Base-by-base conservation (phyloP, 805 yeast genomes). In the Saturnispora sanitii region DNA sequence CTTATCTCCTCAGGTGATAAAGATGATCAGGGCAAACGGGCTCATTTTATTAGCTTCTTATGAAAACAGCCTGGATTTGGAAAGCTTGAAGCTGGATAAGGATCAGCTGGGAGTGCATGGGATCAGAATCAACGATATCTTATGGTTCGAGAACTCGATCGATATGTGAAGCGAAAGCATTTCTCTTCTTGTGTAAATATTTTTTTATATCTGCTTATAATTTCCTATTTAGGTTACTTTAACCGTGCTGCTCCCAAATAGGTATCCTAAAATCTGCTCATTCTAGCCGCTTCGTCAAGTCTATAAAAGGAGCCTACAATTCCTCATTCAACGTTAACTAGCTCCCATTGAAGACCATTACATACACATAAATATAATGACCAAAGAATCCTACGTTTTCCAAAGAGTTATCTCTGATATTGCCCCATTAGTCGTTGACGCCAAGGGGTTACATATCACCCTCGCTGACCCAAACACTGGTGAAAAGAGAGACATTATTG, bases 11-110 rank as follows among this genome's bases (percentile, higher is more conserved):
- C 78, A 80, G 39, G 61, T 88, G 31, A 73, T 82, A 6, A 82
- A 81, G 28, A 71, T 82, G 22, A 80, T 90, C 13, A 68, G 94
- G 44, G 77, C 82, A 2, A 70, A 81, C 41, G 97, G 97, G 0
- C 67, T 90, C 48, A 77, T 90, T 38, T 64, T 90, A 35, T 90
- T 88, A n/a, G 90, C 59, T 5, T 46, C 54, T 28, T 50, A 49
- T 35, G 58, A 56, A 33, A 47, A 48, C 31, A 44, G 40, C 27
- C 33, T 25, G n/a, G 35, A 40, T 23, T 43, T 42, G 1, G 40
- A 42, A 4, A 33, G 42, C 23, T 35, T 44, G 13, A 42, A 43
- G 47, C 57, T 4, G 54, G 66, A 49, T 56, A 68, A 31, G 53
- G 64, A 51, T 12, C 16, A 27, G 56, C 68, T 37, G 23, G 76